phyloP scores from a whole-genome alignment of 2,329 filamentous ascomycete genomes.

The Penicillium sp. region DNA sequence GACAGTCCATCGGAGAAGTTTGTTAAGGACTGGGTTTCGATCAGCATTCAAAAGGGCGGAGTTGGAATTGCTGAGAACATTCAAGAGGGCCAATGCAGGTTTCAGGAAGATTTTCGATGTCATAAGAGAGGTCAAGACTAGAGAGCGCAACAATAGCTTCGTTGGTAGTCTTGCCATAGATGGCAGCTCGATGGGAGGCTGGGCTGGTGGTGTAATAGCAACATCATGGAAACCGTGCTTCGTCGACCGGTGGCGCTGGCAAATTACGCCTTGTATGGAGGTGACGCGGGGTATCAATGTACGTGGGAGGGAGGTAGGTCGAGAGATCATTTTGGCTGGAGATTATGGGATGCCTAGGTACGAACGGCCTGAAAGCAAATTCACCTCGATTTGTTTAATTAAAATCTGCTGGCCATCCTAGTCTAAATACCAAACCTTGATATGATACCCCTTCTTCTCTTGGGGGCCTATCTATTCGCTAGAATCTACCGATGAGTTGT shows the following conservation, averaged over 20 bases:
- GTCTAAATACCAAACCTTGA: background rate
- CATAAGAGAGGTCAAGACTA: conserved; percentile 24
- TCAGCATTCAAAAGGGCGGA: conserved; percentile 71
- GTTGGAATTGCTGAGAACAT: conserved; percentile 67
- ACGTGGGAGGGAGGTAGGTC: conserved; percentile 1
- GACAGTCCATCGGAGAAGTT: conserved; percentile 76
- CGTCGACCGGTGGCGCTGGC: conserved; percentile 13
- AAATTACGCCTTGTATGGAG: background rate
- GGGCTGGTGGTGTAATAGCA: background rate
- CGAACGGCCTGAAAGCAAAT: background rate
- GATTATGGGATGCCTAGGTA: no score
- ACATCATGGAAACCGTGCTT: conserved; percentile 17
- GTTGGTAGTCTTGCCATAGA: conserved; percentile 23
- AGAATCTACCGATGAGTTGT: background rate
- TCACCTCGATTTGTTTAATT: background rate
- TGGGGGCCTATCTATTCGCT: background rate
- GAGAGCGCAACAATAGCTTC: conserved; percentile 13
- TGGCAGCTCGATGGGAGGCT: conserved; percentile 12
- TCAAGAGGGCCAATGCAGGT: conserved; percentile 69
- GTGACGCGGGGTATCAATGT: background rate
- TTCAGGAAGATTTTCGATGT: conserved; percentile 57
- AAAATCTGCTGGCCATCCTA: background rate
- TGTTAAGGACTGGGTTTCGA: conserved; percentile 69
- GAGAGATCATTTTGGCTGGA: background rate
- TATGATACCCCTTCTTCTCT: background rate